phyloP scores from a whole-genome alignment of 495 filamentous ascomycete genomes.

The Penicillium daleae region DNA sequence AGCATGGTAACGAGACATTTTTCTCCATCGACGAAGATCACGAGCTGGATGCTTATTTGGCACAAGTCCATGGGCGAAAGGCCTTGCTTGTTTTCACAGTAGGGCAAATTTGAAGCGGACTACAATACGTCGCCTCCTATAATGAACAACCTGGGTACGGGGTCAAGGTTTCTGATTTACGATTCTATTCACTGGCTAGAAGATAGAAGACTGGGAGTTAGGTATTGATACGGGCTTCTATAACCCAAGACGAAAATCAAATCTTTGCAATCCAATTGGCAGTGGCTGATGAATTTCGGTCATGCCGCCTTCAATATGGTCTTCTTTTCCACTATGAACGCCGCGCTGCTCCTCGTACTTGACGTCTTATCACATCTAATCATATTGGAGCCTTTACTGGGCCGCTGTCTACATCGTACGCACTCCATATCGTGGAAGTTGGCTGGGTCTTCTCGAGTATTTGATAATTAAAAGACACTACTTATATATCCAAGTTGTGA shows the following conservation, averaged over 20 bases:
- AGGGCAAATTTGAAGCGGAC: constrained; percentile 24
- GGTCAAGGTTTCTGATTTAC: not conserved
- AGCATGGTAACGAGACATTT: constrained; percentile 57
- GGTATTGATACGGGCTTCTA: not conserved
- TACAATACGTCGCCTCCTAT: not conserved
- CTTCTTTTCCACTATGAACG: not conserved
- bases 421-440: too few species aligned
- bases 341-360: not conserved
- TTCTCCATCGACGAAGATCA: constrained; percentile 68
- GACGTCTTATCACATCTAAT: not conserved
- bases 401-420: not conserved
- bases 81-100: constrained; percentile 64
- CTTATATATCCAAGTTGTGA: not conserved
- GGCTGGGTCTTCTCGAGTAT: not conserved
- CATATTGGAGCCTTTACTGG: not conserved
- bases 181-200: not conserved
- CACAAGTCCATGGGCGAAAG: constrained; percentile 64
- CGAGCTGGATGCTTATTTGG: constrained; percentile 70
- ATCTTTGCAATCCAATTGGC: not conserved
- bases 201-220: not conserved
- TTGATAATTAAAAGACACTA: not conserved
- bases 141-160: not conserved
- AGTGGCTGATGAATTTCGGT: not conserved
- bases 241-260: not conserved
- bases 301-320: not conserved